Conservation (phyloP, 768 basidiomycete genomes). For the Tylopilus balloui region DNA sequence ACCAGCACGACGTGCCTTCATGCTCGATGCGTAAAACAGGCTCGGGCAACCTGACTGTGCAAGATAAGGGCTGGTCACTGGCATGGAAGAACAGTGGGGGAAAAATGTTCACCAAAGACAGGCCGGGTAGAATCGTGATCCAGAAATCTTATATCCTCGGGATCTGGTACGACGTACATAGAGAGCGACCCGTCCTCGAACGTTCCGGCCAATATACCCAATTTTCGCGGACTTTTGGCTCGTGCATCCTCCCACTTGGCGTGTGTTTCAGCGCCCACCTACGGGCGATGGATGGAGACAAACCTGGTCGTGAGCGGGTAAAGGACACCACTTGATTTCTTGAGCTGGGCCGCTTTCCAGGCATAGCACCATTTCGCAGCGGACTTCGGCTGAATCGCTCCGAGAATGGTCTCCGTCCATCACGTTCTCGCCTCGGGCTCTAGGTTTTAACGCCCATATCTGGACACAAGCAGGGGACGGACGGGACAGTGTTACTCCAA, state of each 20-base stretch:
- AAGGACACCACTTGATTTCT: constrained; percentile 89
- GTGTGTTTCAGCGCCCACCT: neutral
- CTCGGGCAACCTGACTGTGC: constrained; percentile 51
- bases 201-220: constrained; percentile 80
- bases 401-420: constrained; percentile 25
- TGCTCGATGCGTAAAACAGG: constrained; percentile 72
- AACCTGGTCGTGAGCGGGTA: constrained; percentile 69
- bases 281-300: constrained; percentile 12
- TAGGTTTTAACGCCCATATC: constrained; percentile 64
- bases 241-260: constrained; percentile 19
- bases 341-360: constrained; percentile 75
- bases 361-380: constrained; percentile 83
- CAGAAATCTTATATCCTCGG: constrained; percentile 42
- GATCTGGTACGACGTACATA: constrained; percentile 77
- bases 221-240: constrained; percentile 43
- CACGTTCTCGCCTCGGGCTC: constrained; percentile 4
- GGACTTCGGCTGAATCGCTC: constrained; percentile 36
- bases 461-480: constrained; percentile 72
- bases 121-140: constrained; percentile 33
- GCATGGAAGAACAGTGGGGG: neutral
- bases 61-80: neutral
- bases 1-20: constrained; percentile 71
- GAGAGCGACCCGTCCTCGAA: constrained; percentile 86
- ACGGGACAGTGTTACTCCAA: constrained; percentile 55
- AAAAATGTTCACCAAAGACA: constrained; percentile 44